Percentiles rank a stretch among this genome's conserved stretches.
phyloP scores from a whole-genome alignment of 2,329 filamentous ascomycete species.

The Penicillium sp. region DNA sequence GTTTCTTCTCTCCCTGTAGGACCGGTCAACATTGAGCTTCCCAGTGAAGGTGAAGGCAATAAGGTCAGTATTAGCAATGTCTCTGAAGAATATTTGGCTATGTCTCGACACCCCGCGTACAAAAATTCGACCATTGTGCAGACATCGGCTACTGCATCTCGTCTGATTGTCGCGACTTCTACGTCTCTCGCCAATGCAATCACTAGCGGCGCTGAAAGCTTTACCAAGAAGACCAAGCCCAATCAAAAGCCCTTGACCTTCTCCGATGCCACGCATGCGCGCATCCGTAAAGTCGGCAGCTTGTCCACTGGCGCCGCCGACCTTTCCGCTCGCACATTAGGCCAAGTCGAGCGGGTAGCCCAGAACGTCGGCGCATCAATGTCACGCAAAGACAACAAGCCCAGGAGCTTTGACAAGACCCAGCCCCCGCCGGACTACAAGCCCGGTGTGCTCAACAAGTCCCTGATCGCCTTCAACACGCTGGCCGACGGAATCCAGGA shows the following conservation, averaged over 20 bases:
- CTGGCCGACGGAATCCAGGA: conserved; percentile 92
- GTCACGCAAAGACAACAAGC: conserved; percentile 57
- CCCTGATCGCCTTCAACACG: conserved; percentile 92
- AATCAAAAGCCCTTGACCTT: conserved; percentile 82
- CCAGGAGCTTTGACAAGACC: conserved; percentile 68
- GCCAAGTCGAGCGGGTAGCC: conserved; percentile 76
- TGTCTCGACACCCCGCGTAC: conserved; percentile 87
- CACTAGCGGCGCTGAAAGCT: conserved; percentile 73
- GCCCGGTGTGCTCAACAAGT: conserved; percentile 91
- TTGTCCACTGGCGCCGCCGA: conserved; percentile 77
- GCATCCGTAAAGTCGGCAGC: conserved; percentile 85
- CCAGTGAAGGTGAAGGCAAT: conserved; percentile 48
- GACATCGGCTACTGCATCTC: conserved; percentile 82
- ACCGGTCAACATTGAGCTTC: conserved; percentile 51
- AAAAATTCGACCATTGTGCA: conserved; percentile 82
- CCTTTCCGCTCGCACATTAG: conserved; percentile 81
- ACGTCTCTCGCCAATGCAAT: conserved; percentile 76
- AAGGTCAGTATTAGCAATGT: conserved; percentile 49
- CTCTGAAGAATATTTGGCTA: conserved; percentile 65
- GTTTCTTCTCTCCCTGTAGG: conserved; percentile 29
- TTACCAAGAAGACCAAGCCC: conserved; percentile 78
- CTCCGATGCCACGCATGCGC: conserved; percentile 76
- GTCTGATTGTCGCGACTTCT: conserved; percentile 86
- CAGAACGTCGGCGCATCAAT: conserved; percentile 85
- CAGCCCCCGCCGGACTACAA: conserved; percentile 72